These are phyloP conservation scores for Carallia pectinifolia DNA, from an alignment of 345 rosid genomes.

Conservation along the genomic window DNA sequence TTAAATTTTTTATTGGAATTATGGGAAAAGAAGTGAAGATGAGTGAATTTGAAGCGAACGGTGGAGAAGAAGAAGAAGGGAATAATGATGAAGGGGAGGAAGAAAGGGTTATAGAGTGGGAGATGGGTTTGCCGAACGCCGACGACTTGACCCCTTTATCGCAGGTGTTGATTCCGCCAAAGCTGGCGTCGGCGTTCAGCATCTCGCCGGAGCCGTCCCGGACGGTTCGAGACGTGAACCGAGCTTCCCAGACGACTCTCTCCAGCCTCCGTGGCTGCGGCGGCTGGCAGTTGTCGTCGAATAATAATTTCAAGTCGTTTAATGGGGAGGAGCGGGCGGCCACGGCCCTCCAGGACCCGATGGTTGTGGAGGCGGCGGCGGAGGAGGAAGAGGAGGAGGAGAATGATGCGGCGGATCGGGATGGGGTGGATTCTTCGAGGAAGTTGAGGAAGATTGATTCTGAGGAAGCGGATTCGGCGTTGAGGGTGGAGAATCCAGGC, in stretches of 20 bases:
- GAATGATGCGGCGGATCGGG: slow-evolving; percentile 31
- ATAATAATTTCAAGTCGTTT: slow-evolving; percentile 37
- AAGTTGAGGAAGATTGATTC: slow-evolving; percentile 58
- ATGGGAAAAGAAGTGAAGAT: slow-evolving; percentile 48
- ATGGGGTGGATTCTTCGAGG: slow-evolving; percentile 55
- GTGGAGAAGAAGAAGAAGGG: slow-evolving; percentile 21
- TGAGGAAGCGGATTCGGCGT: slow-evolving; percentile 80
- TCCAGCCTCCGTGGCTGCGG: slow-evolving; percentile 45
- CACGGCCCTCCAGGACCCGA: slow-evolving; percentile 25
- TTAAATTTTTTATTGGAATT: background rate
- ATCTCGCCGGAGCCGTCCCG: slow-evolving; percentile 58
- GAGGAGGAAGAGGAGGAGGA: slow-evolving; percentile 49
- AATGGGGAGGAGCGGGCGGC: slow-evolving; percentile 18
- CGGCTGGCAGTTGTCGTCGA: slow-evolving; percentile 27
- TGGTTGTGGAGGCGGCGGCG: slow-evolving; percentile 42
- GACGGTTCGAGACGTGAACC: slow-evolving; percentile 61
- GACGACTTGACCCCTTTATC: slow-evolving; percentile 76
- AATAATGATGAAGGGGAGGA: slow-evolving; percentile 37
- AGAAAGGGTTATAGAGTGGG: slow-evolving; percentile 78
- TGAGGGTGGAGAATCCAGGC: slow-evolving; percentile 39
- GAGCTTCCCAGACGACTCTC: slow-evolving; percentile 68
- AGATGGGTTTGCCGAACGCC: slow-evolving; percentile 67
- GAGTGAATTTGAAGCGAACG: slow-evolving; percentile 26
- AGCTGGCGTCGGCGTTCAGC: slow-evolving; percentile 86
- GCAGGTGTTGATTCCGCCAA: slow-evolving; percentile 60